Evolutionary conservation across 2,329 filamentous ascomycete genomes (phyloP).

Genomic region (Teratosphaeria epicoccoides): DNA sequence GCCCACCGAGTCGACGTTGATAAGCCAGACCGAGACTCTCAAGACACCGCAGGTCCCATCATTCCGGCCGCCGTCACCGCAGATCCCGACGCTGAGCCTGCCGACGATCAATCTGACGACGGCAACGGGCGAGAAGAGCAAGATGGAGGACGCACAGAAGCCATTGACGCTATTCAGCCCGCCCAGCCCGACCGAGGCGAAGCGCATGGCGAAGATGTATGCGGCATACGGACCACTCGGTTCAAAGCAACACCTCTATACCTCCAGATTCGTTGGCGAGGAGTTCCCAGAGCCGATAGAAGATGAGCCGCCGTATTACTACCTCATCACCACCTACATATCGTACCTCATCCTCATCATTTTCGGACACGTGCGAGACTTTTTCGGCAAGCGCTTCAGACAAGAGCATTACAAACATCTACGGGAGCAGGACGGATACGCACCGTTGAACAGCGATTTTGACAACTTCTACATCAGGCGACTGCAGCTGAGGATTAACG

Average conservation of each 20-base stretch:
- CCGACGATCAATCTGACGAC: constrained; percentile 89
- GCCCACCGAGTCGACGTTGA: constrained; percentile 18
- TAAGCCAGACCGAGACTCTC: constrained; percentile 9
- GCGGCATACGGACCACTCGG: constrained; percentile 84
- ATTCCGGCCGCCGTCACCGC: constrained; percentile 52
- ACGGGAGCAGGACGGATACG: constrained; percentile 76
- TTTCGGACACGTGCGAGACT: constrained; percentile 90
- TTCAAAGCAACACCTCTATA: constrained; percentile 73
- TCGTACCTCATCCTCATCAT: constrained; percentile 94
- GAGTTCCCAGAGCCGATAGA: constrained; percentile 74
- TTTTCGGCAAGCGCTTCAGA: constrained; percentile 93
- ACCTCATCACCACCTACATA: constrained; percentile 93
- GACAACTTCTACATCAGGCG: constrained; percentile 96
- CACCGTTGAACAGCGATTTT: constrained; percentile 92
- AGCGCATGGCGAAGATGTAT: constrained; percentile 64
- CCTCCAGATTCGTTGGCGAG: constrained; percentile 74
- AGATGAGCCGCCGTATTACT: constrained; percentile 95
- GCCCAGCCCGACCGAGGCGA: constrained; percentile 71
- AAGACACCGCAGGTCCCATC: constrained; percentile 39
- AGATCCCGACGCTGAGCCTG: constrained; percentile 65
- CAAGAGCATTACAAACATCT: constrained; percentile 78
- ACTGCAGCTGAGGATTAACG: constrained; percentile 87
- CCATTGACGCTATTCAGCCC: constrained; percentile 79
- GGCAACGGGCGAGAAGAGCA: constrained; percentile 63
- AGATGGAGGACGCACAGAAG: constrained; percentile 56